A percentile compares a stretch with the other conserved stretches of the same genome.
These are phyloP conservation scores for Rhododendron ovatum DNA, from an alignment of 148 eudicot species.

Conservation along the genomic window DNA sequence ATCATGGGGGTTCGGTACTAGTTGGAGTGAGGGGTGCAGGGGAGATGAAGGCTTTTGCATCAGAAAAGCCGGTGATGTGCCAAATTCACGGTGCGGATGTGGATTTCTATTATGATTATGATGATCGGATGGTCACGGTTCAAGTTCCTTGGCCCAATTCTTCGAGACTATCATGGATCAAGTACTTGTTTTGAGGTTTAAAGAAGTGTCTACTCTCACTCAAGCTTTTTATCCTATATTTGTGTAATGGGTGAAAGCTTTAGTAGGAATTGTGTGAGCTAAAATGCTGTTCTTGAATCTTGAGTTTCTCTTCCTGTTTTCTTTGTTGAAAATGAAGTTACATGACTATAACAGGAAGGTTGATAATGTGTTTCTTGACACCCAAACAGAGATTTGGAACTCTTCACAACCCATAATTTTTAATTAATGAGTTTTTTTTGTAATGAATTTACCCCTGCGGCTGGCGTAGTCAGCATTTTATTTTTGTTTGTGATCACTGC, in stretches of 20 bases:
- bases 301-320: not conserved
- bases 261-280: not conserved
- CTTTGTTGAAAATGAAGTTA: not conserved
- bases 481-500: too few species aligned
- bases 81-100: conserved; percentile 23
- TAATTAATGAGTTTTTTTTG: too few species aligned
- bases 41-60: conserved; percentile 34
- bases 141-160: conserved; percentile 35
- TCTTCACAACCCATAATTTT: too few species aligned
- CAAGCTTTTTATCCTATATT: conserved; percentile 37
- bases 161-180: conserved; percentile 21
- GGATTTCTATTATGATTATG: conserved; percentile 29
- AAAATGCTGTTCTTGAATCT: not conserved
- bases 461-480: too few species aligned
- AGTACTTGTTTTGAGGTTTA: conserved; percentile 33
- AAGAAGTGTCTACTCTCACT: not conserved
- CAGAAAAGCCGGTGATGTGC: conserved; percentile 32
- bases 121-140: conserved; percentile 29
- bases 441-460: too few species aligned
- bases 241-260: not conserved
- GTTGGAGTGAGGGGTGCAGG: conserved; percentile 27
- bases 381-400: not conserved
- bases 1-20: not conserved
- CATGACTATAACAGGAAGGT: not conserved
- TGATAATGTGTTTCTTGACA: not conserved